These are phyloP conservation scores for Aspergillus ustus DNA, from an alignment of 2,329 filamentous ascomycete genomes.

Conservation along the genomic window DNA sequence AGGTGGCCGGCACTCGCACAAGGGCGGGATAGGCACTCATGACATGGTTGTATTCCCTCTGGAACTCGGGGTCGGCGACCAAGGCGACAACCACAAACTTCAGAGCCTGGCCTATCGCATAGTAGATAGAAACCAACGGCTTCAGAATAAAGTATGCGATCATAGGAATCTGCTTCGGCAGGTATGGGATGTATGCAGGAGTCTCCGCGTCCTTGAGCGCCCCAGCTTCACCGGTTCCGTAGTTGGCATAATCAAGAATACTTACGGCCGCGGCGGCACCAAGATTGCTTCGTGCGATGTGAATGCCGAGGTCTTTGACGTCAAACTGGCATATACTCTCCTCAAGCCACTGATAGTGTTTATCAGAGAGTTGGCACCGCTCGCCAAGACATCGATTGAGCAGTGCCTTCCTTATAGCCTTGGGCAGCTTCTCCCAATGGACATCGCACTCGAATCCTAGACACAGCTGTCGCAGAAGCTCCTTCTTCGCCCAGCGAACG, in stretches of 20 bases:
- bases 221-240: slow-evolving; percentile 32
- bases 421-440: slow-evolving; percentile 57
- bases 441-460: slow-evolving; percentile 56
- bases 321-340: slow-evolving; percentile 43
- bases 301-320: slow-evolving; percentile 44
- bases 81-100: slow-evolving; percentile 57
- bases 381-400: slow-evolving; percentile 53
- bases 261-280: slow-evolving; percentile 46
- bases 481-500: slow-evolving; percentile 47
- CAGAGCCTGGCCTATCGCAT: slow-evolving; percentile 47
- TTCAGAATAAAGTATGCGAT: slow-evolving; percentile 34
- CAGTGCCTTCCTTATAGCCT: slow-evolving; percentile 51
- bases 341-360: slow-evolving; percentile 51
- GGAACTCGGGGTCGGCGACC: slow-evolving; percentile 58
- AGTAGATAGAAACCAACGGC: slow-evolving; percentile 48
- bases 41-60: slow-evolving; percentile 55
- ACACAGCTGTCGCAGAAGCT: slow-evolving; percentile 54
- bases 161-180: slow-evolving; percentile 30
- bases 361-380: slow-evolving; percentile 45
- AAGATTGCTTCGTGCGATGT: slow-evolving; percentile 55
- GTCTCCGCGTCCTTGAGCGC: slow-evolving; percentile 32
- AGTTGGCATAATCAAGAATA: slow-evolving; percentile 37
- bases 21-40: slow-evolving; percentile 41
- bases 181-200: slow-evolving; percentile 34
- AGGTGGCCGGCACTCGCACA: slow-evolving; percentile 43